These are phyloP conservation scores for Nannochloropsis oceanica DNA, from an alignment of 108 stramenopile species.

Conservation along the genomic window DNA sequence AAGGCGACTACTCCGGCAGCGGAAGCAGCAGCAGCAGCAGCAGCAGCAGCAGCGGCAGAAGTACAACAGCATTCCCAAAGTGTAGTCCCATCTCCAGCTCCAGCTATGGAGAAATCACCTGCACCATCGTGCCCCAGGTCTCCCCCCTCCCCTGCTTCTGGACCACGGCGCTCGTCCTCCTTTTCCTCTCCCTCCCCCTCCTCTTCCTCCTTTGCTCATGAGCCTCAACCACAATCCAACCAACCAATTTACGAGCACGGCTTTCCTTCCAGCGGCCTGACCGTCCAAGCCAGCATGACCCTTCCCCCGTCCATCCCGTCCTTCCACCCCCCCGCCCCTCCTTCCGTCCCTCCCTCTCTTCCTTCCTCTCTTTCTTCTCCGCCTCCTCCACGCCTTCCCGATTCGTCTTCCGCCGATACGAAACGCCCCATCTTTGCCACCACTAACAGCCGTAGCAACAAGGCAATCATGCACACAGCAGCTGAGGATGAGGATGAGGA, in stretches of 20 bases:
- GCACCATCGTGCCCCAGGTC: too few species aligned
- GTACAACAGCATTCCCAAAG: not conserved
- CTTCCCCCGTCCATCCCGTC: too few species aligned
- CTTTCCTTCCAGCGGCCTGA: too few species aligned
- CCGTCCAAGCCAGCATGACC: too few species aligned
- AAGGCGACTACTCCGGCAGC: too few species aligned
- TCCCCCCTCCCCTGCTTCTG: too few species aligned
- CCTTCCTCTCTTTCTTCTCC: not conserved
- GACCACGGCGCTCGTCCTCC: too few species aligned
- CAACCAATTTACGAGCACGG: too few species aligned
- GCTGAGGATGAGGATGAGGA: not conserved
- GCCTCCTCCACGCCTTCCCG: not conserved
- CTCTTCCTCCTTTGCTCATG: too few species aligned
- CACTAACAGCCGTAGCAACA: not conserved
- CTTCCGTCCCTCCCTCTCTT: not conserved
- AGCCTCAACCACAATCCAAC: too few species aligned
- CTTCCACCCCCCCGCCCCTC: not conserved
- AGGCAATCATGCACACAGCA: not conserved
- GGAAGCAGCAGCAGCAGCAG: not conserved
- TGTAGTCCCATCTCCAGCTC: not conserved
- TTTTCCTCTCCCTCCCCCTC: too few species aligned
- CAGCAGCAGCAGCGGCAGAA: not conserved
- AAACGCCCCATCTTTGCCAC: not conserved
- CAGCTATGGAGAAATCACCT: too few species aligned
- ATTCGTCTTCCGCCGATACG: not conserved